phyloP scores from a whole-genome alignment of 805 yeast species.

The Ogataea pilisensis region DNA sequence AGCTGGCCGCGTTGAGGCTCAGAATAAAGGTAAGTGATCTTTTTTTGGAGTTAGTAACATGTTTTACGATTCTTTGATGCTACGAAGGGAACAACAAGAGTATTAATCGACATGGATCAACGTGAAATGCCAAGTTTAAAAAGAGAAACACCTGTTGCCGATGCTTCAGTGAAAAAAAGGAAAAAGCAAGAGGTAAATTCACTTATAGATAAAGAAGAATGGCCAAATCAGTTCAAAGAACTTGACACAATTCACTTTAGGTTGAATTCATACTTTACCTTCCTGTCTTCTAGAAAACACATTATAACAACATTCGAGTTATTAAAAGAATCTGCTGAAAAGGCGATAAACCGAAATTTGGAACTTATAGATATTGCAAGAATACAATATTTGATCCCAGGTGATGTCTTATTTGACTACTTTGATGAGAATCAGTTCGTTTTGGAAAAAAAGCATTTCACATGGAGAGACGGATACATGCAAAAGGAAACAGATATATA shows the following conservation, averaged over 20 bases:
- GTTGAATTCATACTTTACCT: slow-evolving; percentile 58
- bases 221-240: slow-evolving; percentile 35
- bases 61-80: too few relatives aligned
- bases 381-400: slow-evolving; percentile 58
- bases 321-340: slow-evolving; percentile 49
- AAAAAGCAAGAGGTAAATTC: slow-evolving; percentile 3
- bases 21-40: too few relatives aligned
- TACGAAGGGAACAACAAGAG: neutral
- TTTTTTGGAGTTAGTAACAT: too few relatives aligned
- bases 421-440: slow-evolving; percentile 69
- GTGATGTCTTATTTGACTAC: slow-evolving; percentile 67
- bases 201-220: slow-evolving; percentile 6
- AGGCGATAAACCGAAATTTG: slow-evolving; percentile 41
- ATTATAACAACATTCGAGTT: slow-evolving; percentile 54
- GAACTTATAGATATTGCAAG: slow-evolving; percentile 57
- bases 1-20: too few relatives aligned
- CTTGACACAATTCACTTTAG: slow-evolving; percentile 47
- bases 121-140: slow-evolving; percentile 3
- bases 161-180: neutral
- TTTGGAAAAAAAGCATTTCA: slow-evolving; percentile 40
- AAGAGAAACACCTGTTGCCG: neutral
- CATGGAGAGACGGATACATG: slow-evolving; percentile 46
- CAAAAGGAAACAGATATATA: slow-evolving; percentile 54
- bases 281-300: slow-evolving; percentile 57
- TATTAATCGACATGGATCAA: neutral